These are phyloP conservation scores for Didymella sp. DNA, from an alignment of 2,329 filamentous ascomycete species.

Conservation along the genomic window DNA sequence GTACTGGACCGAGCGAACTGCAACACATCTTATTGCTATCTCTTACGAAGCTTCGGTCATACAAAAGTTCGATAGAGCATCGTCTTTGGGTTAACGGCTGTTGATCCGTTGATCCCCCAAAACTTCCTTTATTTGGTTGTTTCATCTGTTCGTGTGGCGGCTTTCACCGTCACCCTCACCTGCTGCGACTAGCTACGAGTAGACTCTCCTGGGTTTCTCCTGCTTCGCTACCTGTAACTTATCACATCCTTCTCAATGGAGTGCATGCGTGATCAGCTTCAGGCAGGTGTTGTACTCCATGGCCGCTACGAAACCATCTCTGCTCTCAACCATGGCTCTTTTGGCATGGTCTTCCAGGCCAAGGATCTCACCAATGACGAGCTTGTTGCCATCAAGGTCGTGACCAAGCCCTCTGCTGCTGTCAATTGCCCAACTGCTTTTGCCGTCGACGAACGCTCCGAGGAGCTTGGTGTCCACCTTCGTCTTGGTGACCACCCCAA, in stretches of 20 bases:
- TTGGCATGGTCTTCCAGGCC: conserved; percentile 97
- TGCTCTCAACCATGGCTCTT: conserved; percentile 97
- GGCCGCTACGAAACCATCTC: conserved; percentile 91
- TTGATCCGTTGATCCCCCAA: conserved; percentile 46
- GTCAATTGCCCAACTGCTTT: conserved; percentile 67
- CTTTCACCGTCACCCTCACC: conserved; percentile 24
- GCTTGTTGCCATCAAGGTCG: conserved; percentile 92
- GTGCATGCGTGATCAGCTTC: conserved; percentile 84
- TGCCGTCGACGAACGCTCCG: conserved; percentile 80
- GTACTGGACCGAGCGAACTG: conserved; percentile 9
- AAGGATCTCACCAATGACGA: conserved; percentile 78
- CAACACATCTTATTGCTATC: conserved; percentile 46
- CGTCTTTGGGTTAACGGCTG: conserved; percentile 44
- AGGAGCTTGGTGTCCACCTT: conserved; percentile 80
- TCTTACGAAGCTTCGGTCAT: conserved; percentile 38
- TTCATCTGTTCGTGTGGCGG: conserved; percentile 31
- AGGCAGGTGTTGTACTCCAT: conserved; percentile 78
- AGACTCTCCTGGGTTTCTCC: conserved; percentile 43
- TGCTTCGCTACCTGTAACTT: conserved; percentile 33
- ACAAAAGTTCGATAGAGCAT: conserved; percentile 51
- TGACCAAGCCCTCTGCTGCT: conserved; percentile 79
- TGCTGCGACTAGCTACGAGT: conserved; percentile 42
- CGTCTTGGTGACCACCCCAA: conserved; percentile 82
- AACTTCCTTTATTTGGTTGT: conserved; percentile 35
- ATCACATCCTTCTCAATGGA: conserved; percentile 65